Evolutionary conservation across 2,329 filamentous ascomycete genomes (phyloP).

Genomic region (Fusarium papillatum): DNA sequence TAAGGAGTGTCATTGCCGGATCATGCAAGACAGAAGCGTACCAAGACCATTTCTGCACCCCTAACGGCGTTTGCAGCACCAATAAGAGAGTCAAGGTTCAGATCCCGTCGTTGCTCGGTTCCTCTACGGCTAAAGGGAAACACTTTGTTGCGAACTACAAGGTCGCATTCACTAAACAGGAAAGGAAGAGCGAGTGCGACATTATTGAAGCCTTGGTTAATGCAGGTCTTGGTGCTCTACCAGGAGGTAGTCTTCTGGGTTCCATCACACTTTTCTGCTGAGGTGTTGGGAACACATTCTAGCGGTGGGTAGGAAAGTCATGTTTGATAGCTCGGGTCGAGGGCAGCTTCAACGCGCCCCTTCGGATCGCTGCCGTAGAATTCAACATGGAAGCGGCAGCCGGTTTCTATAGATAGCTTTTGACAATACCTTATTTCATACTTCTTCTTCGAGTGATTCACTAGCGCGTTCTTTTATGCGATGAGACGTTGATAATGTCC

Average conservation of each 20-base stretch:
- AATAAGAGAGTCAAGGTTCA: not conserved
- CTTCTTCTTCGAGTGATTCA: not conserved
- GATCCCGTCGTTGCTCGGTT: not conserved
- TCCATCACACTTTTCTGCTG: not conserved
- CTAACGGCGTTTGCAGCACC: not conserved
- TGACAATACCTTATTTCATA: not conserved
- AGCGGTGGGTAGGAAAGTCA: not conserved
- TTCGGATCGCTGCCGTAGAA: not conserved
- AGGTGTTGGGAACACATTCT: not conserved
- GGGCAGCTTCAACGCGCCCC: not conserved
- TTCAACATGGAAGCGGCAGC: not conserved
- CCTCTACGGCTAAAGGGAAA: not conserved
- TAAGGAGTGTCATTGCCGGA: not conserved
- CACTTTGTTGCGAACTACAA: not conserved
- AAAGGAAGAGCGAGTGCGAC: not conserved
- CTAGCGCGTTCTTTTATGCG: too few relatives aligned
- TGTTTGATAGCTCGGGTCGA: not conserved
- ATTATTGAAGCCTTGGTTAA: not conserved
- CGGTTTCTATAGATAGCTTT: not conserved
- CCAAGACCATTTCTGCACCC: not conserved
- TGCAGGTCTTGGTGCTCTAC: not conserved
- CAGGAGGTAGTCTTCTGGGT: not conserved
- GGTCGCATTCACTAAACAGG: not conserved
- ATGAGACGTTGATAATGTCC: too few relatives aligned
- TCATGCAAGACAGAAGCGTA: not conserved